A percentile compares a stretch with the other conserved stretches of the same genome.
These are phyloP conservation scores for Candida ficus DNA, from an alignment of 805 yeast genomes.

Conservation along the genomic window DNA sequence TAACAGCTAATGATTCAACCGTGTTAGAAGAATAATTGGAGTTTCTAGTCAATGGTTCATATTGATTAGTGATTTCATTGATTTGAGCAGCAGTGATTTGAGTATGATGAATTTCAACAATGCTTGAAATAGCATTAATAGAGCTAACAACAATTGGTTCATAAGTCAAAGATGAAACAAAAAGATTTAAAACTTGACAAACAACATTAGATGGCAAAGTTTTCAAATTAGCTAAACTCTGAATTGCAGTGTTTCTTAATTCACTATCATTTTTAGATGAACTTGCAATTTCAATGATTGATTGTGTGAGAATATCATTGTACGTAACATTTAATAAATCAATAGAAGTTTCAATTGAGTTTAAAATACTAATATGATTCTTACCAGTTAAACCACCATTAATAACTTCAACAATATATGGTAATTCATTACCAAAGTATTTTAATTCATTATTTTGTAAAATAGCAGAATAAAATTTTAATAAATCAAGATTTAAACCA, in stretches of 20 bases:
- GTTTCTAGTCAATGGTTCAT: conserved; percentile 11
- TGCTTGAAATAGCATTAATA: conserved; percentile 23
- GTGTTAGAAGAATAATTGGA: conserved; percentile 12
- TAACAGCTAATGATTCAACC: conserved; percentile 20
- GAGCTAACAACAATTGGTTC: conserved; percentile 32
- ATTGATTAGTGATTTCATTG: conserved; percentile 10
- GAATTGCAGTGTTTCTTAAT: conserved; percentile 32
- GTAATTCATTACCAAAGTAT: conserved; percentile 27
- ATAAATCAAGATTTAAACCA: conserved; percentile 27
- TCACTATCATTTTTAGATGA: conserved; percentile 32
- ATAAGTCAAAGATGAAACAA: conserved; percentile 29
- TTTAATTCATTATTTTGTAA: conserved; percentile 28
- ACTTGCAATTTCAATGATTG: conserved; percentile 31
- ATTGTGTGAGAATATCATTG: conserved; percentile 15
- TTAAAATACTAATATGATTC: conserved; percentile 30
- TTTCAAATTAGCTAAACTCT: conserved; percentile 26
- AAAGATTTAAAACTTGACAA: conserved; percentile 25
- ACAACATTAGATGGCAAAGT: conserved; percentile 23
- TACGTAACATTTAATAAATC: conserved; percentile 23
- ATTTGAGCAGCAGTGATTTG: conserved; percentile 9
- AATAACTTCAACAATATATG: conserved; percentile 24
- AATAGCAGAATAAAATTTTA: conserved; percentile 32
- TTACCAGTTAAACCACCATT: conserved; percentile 29
- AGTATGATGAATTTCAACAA: conserved; percentile 16
- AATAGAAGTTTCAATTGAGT: conserved; percentile 29